Evolutionary conservation across 148 eudicot genomes (phyloP), one percentile per base, ranked within the genome.

Genomic region (Pharnaceum exiguum): DNA sequence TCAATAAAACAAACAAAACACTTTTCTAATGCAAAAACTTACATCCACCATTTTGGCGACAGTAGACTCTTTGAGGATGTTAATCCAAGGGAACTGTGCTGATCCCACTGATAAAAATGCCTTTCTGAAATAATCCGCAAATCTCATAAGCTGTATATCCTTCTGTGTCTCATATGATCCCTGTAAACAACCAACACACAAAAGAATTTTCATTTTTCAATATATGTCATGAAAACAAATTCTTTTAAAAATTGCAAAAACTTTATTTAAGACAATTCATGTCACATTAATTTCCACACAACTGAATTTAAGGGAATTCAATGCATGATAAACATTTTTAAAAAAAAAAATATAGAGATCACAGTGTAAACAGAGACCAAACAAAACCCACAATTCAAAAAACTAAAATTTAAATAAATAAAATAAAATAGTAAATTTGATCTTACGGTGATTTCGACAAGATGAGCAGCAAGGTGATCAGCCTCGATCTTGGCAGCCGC

Each of bases 61-160:
- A 16, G 79, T n/a, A 19, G 89, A 83, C 63, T 83, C 89, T 57
- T 67, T 75, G 54, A 83, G 73, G 73, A 71, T 58, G 67, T 83
- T 80, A 31, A 57, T 40, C 89, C 89, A 80, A 0, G 86, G 86
- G 44, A 83, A 83, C 43, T 80, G 86, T 23, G 85, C 59, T 1
- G 79, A 81, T 33, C 73, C 60, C 30, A 80, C 81, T 0, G 69
- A 65, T 19, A 79, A 66, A 60, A 83, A 83, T 7, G 79, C 79
- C 32, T 83, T 69, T 7, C 85, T 78, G 30, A 80, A 80, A 68
- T 80, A 83, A 60, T 83, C 85, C 0, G 81, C 89, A 56, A 83
- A 77, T 55, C 77, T 60, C 85, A 75, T 75, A 46, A 83, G 65
- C 68, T 77, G 89, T 46, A 83, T 72, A 36, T 80, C 83, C 63